Evolutionary conservation across 495 filamentous ascomycete genomes (phyloP).

Genomic region (Annulohypoxylon stygium): DNA sequence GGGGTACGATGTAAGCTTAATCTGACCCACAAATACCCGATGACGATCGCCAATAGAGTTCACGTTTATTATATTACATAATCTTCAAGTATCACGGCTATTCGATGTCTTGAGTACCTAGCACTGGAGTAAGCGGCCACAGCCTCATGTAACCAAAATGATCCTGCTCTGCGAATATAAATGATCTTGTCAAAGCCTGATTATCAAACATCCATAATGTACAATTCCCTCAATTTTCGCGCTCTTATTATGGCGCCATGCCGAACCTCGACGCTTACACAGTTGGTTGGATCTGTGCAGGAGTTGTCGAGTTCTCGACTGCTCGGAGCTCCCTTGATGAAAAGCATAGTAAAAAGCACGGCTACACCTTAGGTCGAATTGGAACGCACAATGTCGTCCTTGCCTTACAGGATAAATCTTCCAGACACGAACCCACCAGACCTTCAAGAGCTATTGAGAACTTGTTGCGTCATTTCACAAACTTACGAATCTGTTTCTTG

Average conservation of each 20-base stretch:
- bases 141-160: background rate
- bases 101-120: too few relatives aligned
- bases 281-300: slow-evolving; percentile 65
- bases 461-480: slow-evolving; percentile 58
- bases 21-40: slow-evolving; percentile 35
- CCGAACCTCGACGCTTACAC: slow-evolving; percentile 52
- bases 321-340: slow-evolving; percentile 62
- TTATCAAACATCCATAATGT: background rate
- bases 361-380: slow-evolving; percentile 58
- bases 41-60: slow-evolving; percentile 9
- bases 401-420: slow-evolving; percentile 51
- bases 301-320: slow-evolving; percentile 60
- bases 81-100: background rate
- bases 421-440: slow-evolving; percentile 54
- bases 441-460: slow-evolving; percentile 52
- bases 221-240: background rate
- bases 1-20: slow-evolving; percentile 30
- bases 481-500: slow-evolving; percentile 58
- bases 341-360: slow-evolving; percentile 38
- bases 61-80: background rate
- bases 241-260: background rate
- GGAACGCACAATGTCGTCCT: slow-evolving; percentile 60
- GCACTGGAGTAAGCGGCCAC: background rate
- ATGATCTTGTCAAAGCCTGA: background rate
- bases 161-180: background rate